Evolutionary conservation across 2,329 filamentous ascomycete genomes (phyloP).

Genomic region (Scytalidium lignicola): DNA sequence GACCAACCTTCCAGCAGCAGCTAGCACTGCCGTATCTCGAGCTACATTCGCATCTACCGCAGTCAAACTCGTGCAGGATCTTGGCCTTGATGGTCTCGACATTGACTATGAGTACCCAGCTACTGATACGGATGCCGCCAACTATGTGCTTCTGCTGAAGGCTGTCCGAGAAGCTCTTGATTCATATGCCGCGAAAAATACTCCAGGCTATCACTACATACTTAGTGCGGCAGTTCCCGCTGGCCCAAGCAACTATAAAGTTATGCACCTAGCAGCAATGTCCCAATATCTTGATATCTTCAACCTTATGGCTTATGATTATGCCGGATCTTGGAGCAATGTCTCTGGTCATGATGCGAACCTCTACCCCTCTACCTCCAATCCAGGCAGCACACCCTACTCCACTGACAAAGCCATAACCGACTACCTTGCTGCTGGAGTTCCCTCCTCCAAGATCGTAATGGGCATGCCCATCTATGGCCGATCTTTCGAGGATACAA

Average conservation of each 20-base stretch:
- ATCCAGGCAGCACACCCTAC: constrained; percentile 61
- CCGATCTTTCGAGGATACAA: constrained; percentile 60
- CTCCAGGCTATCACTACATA: constrained; percentile 45
- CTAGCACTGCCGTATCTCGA: constrained; percentile 57
- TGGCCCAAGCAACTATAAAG: constrained; percentile 41
- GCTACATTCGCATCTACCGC: constrained; percentile 63
- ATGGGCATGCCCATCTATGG: constrained; percentile 81
- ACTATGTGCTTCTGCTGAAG: constrained; percentile 27
- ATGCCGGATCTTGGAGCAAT: constrained; percentile 56
- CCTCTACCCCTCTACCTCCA: constrained; percentile 50
- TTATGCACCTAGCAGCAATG: constrained; percentile 41
- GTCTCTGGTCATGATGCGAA: constrained; percentile 67
- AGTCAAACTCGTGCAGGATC: constrained; percentile 65
- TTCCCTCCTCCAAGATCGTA: constrained; percentile 62
- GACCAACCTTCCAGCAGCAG: constrained; percentile 64
- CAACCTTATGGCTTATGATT: constrained; percentile 72
- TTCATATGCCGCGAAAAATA: constrained; percentile 38
- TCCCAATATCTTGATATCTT: constrained; percentile 46
- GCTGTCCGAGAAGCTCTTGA: constrained; percentile 38
- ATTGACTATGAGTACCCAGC: constrained; percentile 23
- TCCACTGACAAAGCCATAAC: constrained; percentile 60
- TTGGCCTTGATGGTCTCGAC: constrained; percentile 55
- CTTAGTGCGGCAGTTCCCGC: constrained; percentile 45
- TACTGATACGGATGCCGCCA: constrained; percentile 19
- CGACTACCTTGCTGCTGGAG: constrained; percentile 59